Evolutionary conservation across 2,329 filamentous ascomycete species (phyloP), one percentile per base, ranked within the genome.

Genomic region (Exophiala sp.): DNA sequence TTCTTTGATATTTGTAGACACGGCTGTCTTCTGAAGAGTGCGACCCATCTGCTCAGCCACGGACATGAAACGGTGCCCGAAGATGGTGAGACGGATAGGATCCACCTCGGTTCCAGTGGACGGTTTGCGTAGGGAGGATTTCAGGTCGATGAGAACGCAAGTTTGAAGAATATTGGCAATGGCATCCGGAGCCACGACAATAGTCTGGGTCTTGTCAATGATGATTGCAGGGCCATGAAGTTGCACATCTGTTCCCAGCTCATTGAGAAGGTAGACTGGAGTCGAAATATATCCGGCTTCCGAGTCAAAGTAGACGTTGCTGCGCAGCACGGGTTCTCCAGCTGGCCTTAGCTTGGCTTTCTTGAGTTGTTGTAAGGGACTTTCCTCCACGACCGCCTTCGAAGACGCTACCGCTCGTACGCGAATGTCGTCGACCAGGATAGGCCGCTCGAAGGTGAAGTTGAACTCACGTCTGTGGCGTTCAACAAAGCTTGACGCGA

Each of bases 381-480:
- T 37, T 30, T 30, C 38, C 43, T 7, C 30, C 8, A 7, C 30
- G 18, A 23, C 4, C n/a, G 19, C 13, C 13, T 10, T 10, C 9
- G 14, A n/a, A 16, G 41, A 22, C 3, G 35, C 45, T 4, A 47
- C 27, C n/a, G 35, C 24, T 86, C 90, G 79, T 2, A 91, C 87
- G 43, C 90, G 81, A 2, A 95, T 85, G 63, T 95, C 90, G 53
- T 95, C 90, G 2, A 95, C 78, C 30, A 95, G 86, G 73, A 24
- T 75, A 43, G 89, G 77, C 46, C 94, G 87, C 11, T 7, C 7
- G 2, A 93, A 72, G 0, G 87, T 94, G 64, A 96, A 96, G 0
- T 88, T 88, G 64, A 95, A 96, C 62, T 96, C 90, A 61, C 90
- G 86, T 41, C 87, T 82, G 64, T 96, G 91, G 58, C 93, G 86